Conservation (phyloP, 306 rosid genomes). For the Trifolium fragiferum region DNA sequence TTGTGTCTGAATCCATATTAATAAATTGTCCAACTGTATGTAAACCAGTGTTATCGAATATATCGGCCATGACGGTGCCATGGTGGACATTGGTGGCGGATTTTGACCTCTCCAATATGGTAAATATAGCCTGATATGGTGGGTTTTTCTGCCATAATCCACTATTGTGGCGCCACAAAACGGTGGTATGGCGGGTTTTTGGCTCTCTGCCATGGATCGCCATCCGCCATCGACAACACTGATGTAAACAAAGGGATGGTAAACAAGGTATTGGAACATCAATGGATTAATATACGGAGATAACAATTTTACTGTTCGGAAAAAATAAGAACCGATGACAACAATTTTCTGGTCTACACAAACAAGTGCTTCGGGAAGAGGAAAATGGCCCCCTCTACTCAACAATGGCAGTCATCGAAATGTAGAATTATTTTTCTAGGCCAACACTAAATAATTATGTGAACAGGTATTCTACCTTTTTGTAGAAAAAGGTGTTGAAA, state of each 20-base stretch:
- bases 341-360: slow-evolving; percentile 7
- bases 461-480: slow-evolving; percentile 62
- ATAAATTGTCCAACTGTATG: not conserved
- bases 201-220: no score
- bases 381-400: slow-evolving; percentile 23
- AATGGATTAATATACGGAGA: slow-evolving; percentile 11
- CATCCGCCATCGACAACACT: no score
- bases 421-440: slow-evolving; percentile 9
- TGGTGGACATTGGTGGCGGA: no score
- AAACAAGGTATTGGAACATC: slow-evolving; percentile 5
- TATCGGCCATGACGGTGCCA: no score
- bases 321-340: not conserved
- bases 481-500: slow-evolving; percentile 93
- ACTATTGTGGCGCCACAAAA: no score
- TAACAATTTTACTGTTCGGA: not conserved
- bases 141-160: no score
- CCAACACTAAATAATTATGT: slow-evolving; percentile 31
- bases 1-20: slow-evolving; percentile 1
- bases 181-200: no score
- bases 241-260: slow-evolving; percentile 17
- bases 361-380: slow-evolving; percentile 32
- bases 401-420: slow-evolving; percentile 3
- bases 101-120: no score
- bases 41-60: no score
- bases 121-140: no score